Conservation (phyloP, 495 filamentous ascomycete genomes). For the Sabuloglossum arenarium region DNA sequence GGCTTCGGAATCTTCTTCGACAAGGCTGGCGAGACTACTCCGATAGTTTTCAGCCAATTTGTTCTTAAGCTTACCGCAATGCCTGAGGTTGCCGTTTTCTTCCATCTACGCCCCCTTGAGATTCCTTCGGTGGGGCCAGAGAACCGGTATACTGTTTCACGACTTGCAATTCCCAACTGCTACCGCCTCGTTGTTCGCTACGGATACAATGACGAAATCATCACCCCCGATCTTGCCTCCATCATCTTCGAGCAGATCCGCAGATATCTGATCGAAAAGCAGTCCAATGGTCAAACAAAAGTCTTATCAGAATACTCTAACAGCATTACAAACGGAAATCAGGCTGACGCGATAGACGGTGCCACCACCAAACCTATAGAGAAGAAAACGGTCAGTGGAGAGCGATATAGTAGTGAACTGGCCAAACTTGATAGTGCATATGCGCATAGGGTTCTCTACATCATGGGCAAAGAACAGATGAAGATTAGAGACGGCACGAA, state of each 20-base stretch:
- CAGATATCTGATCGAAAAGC: conserved; percentile 23
- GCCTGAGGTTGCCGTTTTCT: conserved; percentile 16
- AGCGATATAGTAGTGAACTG: background rate
- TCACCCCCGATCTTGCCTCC: conserved; percentile 36
- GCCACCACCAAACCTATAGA: background rate
- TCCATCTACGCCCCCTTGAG: conserved; percentile 15
- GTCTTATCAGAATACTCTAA: background rate
- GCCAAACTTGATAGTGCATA: conserved; percentile 29
- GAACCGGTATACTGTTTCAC: conserved; percentile 25
- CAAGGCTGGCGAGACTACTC: conserved; percentile 16
- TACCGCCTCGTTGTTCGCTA: conserved; percentile 49
- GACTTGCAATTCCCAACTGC: conserved; percentile 29
- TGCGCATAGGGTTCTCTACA: conserved; percentile 38
- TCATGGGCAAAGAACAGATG: conserved; percentile 58
- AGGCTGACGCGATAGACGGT: background rate
- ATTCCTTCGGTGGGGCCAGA: conserved; percentile 16
- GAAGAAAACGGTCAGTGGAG: background rate
- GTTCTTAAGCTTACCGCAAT: conserved; percentile 13
- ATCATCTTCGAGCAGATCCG: conserved; percentile 38
- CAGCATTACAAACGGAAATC: background rate
- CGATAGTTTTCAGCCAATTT: conserved; percentile 16
- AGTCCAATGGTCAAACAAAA: background rate
- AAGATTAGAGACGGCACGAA: conserved; percentile 25
- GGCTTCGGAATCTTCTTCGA: conserved; percentile 20
- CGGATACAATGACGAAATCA: conserved; percentile 47